phyloP scores from a whole-genome alignment of 73 alveolate species.

The Effrenium voratum region DNA sequence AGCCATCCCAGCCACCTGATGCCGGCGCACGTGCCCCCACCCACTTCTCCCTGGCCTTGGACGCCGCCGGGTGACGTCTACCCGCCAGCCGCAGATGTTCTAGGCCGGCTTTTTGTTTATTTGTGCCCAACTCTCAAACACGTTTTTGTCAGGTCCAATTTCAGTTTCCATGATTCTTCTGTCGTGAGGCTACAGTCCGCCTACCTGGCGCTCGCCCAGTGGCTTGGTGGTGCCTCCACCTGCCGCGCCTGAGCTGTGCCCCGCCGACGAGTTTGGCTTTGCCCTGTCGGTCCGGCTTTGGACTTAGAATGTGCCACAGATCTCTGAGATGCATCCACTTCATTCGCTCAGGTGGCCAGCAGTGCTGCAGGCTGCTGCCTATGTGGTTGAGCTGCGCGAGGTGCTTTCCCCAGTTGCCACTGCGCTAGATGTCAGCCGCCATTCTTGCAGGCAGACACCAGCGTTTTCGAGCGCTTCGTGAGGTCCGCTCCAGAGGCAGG shows the following conservation, averaged over 20 bases:
- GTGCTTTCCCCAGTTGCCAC: too few relatives aligned
- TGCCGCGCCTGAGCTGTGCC: slow-evolving; percentile 78
- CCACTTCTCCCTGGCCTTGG: slow-evolving; percentile 28
- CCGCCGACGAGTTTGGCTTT: slow-evolving; percentile 74
- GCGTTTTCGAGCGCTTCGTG: slow-evolving; percentile 67
- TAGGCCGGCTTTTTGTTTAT: too few relatives aligned
- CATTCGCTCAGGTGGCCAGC: slow-evolving; percentile 92
- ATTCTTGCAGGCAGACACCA: slow-evolving; percentile 20
- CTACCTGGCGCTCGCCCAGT: slow-evolving; percentile 69
- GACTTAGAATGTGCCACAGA: too few relatives aligned
- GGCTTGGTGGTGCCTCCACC: slow-evolving; percentile 93
- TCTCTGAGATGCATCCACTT: too few relatives aligned
- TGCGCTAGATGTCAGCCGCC: too few relatives aligned
- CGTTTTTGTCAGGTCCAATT: too few relatives aligned
- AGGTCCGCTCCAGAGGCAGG: slow-evolving; percentile 86
- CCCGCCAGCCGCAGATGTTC: slow-evolving; percentile 29
- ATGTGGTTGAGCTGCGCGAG: slow-evolving; percentile 80
- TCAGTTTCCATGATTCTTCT: too few relatives aligned
- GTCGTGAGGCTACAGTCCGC: neutral
- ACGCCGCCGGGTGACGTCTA: neutral
- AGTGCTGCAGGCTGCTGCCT: slow-evolving; percentile 73
- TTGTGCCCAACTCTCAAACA: too few relatives aligned
- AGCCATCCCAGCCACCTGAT: too few relatives aligned
- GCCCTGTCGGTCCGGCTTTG: slow-evolving; percentile 30
- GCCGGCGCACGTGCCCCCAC: too few relatives aligned